Conservation (phyloP, 1,139 yeast species). For the Candida buenavistaensis region DNA sequence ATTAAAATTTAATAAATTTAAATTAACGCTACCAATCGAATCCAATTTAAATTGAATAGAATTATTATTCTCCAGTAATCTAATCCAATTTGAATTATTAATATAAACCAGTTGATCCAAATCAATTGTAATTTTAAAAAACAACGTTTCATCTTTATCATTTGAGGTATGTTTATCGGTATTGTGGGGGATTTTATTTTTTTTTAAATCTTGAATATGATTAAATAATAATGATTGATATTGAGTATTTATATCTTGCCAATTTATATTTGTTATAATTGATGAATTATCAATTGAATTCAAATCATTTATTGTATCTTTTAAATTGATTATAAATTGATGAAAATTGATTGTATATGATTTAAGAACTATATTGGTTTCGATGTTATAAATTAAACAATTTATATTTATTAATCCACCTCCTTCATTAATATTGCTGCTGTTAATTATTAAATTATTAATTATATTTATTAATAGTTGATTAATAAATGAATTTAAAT, state of each 20-base stretch:
- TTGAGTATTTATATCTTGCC: conserved; percentile 37
- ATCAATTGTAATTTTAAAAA: conserved; percentile 33
- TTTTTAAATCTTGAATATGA: conserved; percentile 31
- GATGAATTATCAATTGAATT: conserved; percentile 9
- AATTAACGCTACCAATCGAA: conserved; percentile 36
- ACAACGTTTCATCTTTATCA: conserved; percentile 16
- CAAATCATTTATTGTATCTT: conserved; percentile 12
- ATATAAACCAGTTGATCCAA: conserved; percentile 25
- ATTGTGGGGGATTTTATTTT: not conserved
- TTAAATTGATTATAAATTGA: conserved; percentile 17
- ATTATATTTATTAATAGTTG: conserved; percentile 21
- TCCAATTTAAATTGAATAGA: conserved; percentile 14
- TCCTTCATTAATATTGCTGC: too few relatives aligned
- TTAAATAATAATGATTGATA: conserved; percentile 29
- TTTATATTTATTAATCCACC: conserved; percentile 11
- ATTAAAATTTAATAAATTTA: conserved; percentile 35
- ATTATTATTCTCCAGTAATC: conserved; percentile 13
- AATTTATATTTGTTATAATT: conserved; percentile 25
- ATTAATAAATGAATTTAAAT: conserved; percentile 36
- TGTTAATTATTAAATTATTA: conserved; percentile 12
- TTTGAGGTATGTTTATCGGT: not conserved
- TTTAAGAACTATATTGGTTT: conserved; percentile 18
- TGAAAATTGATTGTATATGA: conserved; percentile 33
- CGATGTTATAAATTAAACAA: conserved; percentile 23
- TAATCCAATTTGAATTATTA: conserved; percentile 24